Base-by-base conservation (phyloP, 108 stramenopile species). In the Pseudonitzschia multiseries region DNA sequence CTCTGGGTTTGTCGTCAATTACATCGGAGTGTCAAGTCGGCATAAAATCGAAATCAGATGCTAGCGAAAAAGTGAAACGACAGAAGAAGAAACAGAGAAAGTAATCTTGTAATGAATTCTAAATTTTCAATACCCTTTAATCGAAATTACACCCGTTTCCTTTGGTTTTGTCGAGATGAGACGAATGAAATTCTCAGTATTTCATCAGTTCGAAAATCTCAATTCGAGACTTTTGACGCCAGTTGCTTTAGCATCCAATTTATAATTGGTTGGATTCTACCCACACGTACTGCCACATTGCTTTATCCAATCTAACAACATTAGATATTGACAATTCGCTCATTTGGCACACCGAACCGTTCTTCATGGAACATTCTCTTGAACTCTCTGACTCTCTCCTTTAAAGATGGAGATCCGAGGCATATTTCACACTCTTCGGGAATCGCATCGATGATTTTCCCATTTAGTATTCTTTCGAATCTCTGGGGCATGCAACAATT, bases 1-100 rank as follows among this genome's bases (percentile, higher is more conserved):
- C 77, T 13, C 22, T 78, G n/a, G 77, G 77, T 42, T 43, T 76
- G 46, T 50, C 63, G 63, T 65, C 62, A 13, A 62, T 21, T 1
- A 29, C 54, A 56, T 20, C n/a, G 4, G 46, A 48, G 18, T 2
- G 46, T 10, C 1, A 13, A 33, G 59, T 20, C 59, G 59, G 21
- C 59, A 22, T 10, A 33, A 60, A 60, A 20, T 60, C 59, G 59
- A 60, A 60, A 20, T 17, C 29, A 22, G 5, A 14, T 2, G 14
- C 29, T 12, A 12, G 15, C 10, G 17, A 33, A 15, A 60, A 60
- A 6, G 12, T 17, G 14, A 60, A 60, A 14, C 59, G 32, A 60
- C 15, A 13, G 59, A 48, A 48, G 12, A 48, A 2, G 14, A 32
- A 12, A 32, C 32, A 17, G 15, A 31, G 20, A 20, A 60, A 31